These are phyloP conservation scores for Fagopyrum esculentum DNA, from an alignment of 148 eudicot genomes.

Conservation along the genomic window DNA sequence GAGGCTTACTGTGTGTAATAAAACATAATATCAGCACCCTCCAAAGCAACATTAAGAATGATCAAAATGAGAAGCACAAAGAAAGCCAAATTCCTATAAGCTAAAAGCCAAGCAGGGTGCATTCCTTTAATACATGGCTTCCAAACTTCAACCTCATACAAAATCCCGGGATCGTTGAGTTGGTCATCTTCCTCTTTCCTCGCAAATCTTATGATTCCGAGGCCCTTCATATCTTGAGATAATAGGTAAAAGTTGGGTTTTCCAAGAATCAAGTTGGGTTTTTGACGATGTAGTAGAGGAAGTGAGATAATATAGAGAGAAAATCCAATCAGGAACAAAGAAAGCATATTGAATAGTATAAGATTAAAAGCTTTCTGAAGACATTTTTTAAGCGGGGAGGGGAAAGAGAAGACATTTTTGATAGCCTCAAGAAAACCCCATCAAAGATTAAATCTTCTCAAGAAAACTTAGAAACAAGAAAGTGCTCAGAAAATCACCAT, in stretches of 20 bases:
- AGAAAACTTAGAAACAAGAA: slow-evolving; percentile 11
- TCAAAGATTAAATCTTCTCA: background rate
- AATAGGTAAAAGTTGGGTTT: too few species aligned
- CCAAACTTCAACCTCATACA: slow-evolving; percentile 78
- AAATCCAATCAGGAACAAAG: slow-evolving; percentile 11
- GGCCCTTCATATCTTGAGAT: too few species aligned
- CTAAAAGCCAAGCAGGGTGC: slow-evolving; percentile 74
- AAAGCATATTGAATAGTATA: background rate
- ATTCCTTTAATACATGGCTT: slow-evolving; percentile 51
- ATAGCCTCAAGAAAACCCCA: slow-evolving; percentile 8
- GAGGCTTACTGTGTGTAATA: slow-evolving; percentile 73
- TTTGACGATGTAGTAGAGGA: slow-evolving; percentile 12
- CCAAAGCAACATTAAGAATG: slow-evolving; percentile 40
- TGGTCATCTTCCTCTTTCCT: slow-evolving; percentile 14
- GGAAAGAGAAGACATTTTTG: background rate
- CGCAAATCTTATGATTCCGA: too few species aligned
- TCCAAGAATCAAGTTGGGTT: slow-evolving; percentile 14
- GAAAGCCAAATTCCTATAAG: slow-evolving; percentile 52
- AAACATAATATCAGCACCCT: slow-evolving; percentile 43
- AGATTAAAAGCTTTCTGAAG: background rate
- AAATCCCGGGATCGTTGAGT: slow-evolving; percentile 22
- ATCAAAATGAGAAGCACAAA: slow-evolving; percentile 44
- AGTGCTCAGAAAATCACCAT: slow-evolving; percentile 14
- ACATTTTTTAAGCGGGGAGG: too few species aligned
- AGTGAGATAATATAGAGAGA: background rate